Evolutionary conservation across 306 rosid genomes (phyloP), one percentile per base, ranked within the genome.

Genomic region (Acacia crassicarpa): DNA sequence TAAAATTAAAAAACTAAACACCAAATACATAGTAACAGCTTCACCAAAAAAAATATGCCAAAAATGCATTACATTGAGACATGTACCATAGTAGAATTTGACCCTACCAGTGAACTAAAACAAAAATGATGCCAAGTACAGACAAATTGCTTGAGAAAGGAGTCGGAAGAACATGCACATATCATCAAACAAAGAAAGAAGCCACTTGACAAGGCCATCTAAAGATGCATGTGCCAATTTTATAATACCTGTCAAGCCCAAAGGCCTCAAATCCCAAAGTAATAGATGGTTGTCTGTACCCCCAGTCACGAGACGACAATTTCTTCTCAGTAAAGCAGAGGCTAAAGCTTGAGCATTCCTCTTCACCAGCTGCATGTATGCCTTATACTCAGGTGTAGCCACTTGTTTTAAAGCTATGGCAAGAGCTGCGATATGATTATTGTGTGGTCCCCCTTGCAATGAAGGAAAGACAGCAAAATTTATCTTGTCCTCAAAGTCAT

Each of bases 381-480:
- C 91, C 91, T 90, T 91, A 81, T 86, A 95, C 83, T 88, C 97
- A 8, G 94, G 90, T 76, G 95, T 87, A 66, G 95, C 97, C 81
- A 91, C 97, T 88, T 95, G 98, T 83, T 89, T 95, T 74, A 95
- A 88, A 51, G 99, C 97, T 75, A 95, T 92, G 73, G 99, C 98
- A 83, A 95, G 99, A 5, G 99, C 99, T 75, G 98, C 99, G 75
- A 91, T 93, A 74, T 95, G 98, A 83, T 95, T 95, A 88, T 95
- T 95, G 89, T 95, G 99, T 1, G 99, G 99, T 25, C 99, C 99
- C 44, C 99, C 99, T 91, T 95, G 99, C 89, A 93, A 32, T 46
- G 99, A 94, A 75, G 99, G 97, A 46, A 93, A 93, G 62, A 95
- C 99, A 44, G 98, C 91, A 79, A 95, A 95, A 84, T 93, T 95